phyloP scores from a whole-genome alignment of 441 rosid species.

The Gossypium gossypioides region DNA sequence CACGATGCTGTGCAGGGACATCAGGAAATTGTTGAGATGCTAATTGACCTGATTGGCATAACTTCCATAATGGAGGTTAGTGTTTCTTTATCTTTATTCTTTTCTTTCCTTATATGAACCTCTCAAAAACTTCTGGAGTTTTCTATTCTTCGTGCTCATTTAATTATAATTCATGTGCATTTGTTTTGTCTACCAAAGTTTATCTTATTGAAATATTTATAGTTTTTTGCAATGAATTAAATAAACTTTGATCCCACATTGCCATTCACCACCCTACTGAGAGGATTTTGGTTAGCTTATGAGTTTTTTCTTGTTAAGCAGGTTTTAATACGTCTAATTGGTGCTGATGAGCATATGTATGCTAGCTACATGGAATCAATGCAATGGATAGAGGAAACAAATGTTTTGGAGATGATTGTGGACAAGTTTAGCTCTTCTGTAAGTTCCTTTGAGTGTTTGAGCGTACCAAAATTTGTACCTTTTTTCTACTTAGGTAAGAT shows the following conservation, averaged over 20 bases:
- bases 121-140: background rate
- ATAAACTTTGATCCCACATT: background rate
- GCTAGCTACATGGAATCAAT: slow-evolving; percentile 59
- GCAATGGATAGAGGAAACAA: slow-evolving; percentile 84
- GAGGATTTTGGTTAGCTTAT: background rate
- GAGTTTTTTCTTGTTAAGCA: slow-evolving; percentile 23
- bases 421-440: slow-evolving; percentile 93
- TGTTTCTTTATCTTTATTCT: slow-evolving; percentile 14
- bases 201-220: background rate
- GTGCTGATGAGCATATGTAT: slow-evolving; percentile 84
- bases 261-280: background rate
- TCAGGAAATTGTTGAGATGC: slow-evolving; percentile 52
- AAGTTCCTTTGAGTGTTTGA: slow-evolving; percentile 24
- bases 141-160: background rate
- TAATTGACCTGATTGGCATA: slow-evolving; percentile 84
- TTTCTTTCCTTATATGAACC: slow-evolving; percentile 6
- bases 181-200: background rate
- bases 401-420: slow-evolving; percentile 79
- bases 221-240: background rate
- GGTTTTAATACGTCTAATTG: slow-evolving; percentile 80
- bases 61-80: slow-evolving; percentile 95
- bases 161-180: background rate
- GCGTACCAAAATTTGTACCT: background rate
- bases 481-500: background rate
- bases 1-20: slow-evolving; percentile 48